Evolutionary conservation across 148 eudicot genomes (phyloP), one percentile per base, ranked within the genome.

Genomic region (Vaccinium macrocarpon): DNA sequence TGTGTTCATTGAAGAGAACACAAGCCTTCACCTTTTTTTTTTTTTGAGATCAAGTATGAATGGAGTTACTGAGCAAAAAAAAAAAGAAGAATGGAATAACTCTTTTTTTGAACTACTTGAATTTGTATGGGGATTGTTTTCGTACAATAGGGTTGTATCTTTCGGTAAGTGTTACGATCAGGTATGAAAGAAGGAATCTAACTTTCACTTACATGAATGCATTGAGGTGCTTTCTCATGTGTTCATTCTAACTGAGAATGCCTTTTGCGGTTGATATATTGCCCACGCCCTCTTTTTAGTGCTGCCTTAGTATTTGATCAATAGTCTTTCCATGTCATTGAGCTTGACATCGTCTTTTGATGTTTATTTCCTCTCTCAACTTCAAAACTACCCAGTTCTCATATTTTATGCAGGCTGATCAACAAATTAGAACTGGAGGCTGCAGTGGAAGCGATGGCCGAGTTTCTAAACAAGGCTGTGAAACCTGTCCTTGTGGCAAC

Each of bases 401-500:
- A 16, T 48, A 50, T 71, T 38, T 59, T 23, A 27, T 84, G 64
- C 91, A 94, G 98, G 81, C 15, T 79, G 62, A 94, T 95, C 90
- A 94, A 93, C 84, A 92, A 91, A 84, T 84, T 91, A 77, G 98
- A 91, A 25, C 80, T 94, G 66, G 94, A 93, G 72, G 98, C 95
- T 9, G 98, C 98, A 46, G 98, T 91, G 35, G 98, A 93, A 82
- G 95, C 90, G 8, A 77, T 95, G 66, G 95, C 94, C 0, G 91
- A 86, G 82, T 88, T 94, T 83, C 85, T 94, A 11, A 94, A 94
- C 91, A 94, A 93, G 87, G 93, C 98, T 6, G 98, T 93, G 61
- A 94, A 92, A 84, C 98, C 98, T 23, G 91, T 94, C 56, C 84
- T 94, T 15, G 89, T 94, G 48, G 98, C 89, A 14, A 95, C 92